These are phyloP conservation scores for Jaminaea rosea DNA, from an alignment of 1,284 basidiomycete species.

Conservation along the genomic window DNA sequence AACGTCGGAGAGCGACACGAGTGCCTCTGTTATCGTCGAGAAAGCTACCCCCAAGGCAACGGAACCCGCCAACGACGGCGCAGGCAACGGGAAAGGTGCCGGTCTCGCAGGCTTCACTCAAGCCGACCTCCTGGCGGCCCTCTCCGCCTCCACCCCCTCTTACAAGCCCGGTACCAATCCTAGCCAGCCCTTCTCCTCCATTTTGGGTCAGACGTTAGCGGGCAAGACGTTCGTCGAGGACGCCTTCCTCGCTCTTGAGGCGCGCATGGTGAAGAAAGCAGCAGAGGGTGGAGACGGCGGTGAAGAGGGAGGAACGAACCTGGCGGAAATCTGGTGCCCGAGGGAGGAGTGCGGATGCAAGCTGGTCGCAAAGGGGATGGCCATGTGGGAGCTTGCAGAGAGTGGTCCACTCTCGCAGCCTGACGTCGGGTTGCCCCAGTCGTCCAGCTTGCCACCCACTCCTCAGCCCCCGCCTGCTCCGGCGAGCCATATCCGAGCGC, in stretches of 20 bases:
- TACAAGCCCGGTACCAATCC: conserved; percentile 11
- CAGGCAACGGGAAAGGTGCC: conserved; percentile 2
- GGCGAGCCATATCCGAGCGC: not conserved
- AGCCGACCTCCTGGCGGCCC: conserved; percentile 27
- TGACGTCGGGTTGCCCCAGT: not conserved
- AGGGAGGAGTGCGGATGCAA: conserved; percentile 38
- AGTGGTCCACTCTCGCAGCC: conserved; percentile 23
- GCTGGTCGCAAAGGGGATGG: conserved; percentile 24
- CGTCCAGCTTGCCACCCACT: not conserved
- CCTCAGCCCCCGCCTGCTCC: not conserved
- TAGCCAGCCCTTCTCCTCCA: conserved; percentile 19
- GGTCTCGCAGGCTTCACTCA: conserved; percentile 18
- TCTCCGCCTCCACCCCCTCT: conserved; percentile 15
- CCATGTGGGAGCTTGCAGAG: conserved; percentile 34
- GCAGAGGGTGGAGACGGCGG: conserved; percentile 5
- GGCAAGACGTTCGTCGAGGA: conserved; percentile 43
- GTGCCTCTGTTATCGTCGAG: not conserved
- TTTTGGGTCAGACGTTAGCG: conserved; percentile 42
- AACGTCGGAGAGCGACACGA: not conserved
- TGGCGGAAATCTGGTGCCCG: conserved; percentile 39
- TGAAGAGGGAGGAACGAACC: conserved; percentile 11
- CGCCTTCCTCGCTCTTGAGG: conserved; percentile 35
- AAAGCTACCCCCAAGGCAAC: not conserved
- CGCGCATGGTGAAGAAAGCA: conserved; percentile 32
- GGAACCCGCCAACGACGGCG: not conserved